A percentile compares a stretch with the other conserved stretches of the same genome.
Evolutionary conservation across 139 green algal species (phyloP).

Genomic region (Tetraselmis chui): DNA sequence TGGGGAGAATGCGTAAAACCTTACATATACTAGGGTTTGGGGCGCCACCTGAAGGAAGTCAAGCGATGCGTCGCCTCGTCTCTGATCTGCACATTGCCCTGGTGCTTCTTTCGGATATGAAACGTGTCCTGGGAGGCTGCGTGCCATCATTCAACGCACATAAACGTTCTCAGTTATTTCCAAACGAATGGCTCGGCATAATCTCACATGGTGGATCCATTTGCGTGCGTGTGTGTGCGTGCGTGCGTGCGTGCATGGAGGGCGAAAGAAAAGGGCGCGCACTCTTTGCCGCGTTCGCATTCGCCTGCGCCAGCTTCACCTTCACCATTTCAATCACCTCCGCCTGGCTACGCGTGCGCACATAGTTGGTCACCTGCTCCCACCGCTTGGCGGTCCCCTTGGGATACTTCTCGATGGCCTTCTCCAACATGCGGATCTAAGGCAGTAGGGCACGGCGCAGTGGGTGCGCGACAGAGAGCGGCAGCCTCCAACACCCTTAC

Average conservation of each 20-base stretch:
- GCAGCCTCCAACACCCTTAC: too few relatives aligned
- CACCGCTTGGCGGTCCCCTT: slow-evolving; percentile 1
- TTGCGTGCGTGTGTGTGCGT: too few relatives aligned
- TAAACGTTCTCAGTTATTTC: too few relatives aligned
- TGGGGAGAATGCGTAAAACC: too few relatives aligned
- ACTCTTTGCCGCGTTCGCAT: not conserved
- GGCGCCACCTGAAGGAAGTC: not conserved
- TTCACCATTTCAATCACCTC: slow-evolving; percentile 12
- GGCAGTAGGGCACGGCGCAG: too few relatives aligned
- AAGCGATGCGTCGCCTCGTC: not conserved
- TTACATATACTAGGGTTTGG: too few relatives aligned
- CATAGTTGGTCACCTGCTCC: slow-evolving; percentile 4
- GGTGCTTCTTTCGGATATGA: not conserved
- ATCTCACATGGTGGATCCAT: too few relatives aligned
- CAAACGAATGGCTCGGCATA: too few relatives aligned
- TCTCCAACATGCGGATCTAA: slow-evolving; percentile 27
- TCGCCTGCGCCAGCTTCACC: not conserved
- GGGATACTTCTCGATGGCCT: slow-evolving; percentile 34
- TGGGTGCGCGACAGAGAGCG: too few relatives aligned
- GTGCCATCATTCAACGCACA: not conserved
- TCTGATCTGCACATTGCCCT: not conserved
- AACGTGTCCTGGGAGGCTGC: not conserved
- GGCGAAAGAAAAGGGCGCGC: too few relatives aligned
- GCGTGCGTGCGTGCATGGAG: too few relatives aligned
- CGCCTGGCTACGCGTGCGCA: slow-evolving; percentile 1